Base-by-base conservation (phyloP, 2,329 filamentous ascomycete genomes). In the Phoma sp. region DNA sequence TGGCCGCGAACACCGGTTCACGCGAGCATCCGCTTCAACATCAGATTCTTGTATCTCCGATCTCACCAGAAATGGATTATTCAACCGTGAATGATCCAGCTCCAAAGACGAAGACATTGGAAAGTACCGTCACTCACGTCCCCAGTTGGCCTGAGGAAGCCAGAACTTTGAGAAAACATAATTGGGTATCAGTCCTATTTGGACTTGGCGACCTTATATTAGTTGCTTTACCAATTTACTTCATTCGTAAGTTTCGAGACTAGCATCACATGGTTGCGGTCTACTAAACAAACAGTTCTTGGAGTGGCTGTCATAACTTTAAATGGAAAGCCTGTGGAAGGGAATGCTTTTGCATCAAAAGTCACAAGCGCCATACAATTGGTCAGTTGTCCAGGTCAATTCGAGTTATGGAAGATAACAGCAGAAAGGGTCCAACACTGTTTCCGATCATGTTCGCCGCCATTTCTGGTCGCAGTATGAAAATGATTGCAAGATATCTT, bases 361-460 rank as follows among this genome's bases (percentile, higher is more conserved):
- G 65, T 72, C 0, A 59, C 63, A 14, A 47, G 33, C n/a, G 68
- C 66, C 0, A 73, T 70, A 18, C 32, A 63, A 0, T 47, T 74
- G 2, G 69, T 72, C 1, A 46, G 55, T 47, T 33, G 38, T 24
- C 18, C 18, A 18, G 18, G 18, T 18, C 18, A 18, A 18, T 18
- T 18, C 18, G 18, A 18, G 18, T 47, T 22, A 11, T 38, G 9
- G 2, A 30, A 14, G 4, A 9, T 14, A 32, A 25, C 10, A 35
- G 33, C 7, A 7, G n/a, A 5, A 18, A 71, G 66, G 67, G 70
- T 13, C 73, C 73, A 2, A 74, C 73, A 0, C 49, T 76, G 8
- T 75, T 72, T 30, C 73, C 73, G 0, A 73, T 76, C 10, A 27
- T 74, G 0, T 75, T 75, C 35, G 71, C 73, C 0, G 72, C 73